Conservation (phyloP, 495 filamentous ascomycete species). For the Trichodelitschia bisporula region DNA sequence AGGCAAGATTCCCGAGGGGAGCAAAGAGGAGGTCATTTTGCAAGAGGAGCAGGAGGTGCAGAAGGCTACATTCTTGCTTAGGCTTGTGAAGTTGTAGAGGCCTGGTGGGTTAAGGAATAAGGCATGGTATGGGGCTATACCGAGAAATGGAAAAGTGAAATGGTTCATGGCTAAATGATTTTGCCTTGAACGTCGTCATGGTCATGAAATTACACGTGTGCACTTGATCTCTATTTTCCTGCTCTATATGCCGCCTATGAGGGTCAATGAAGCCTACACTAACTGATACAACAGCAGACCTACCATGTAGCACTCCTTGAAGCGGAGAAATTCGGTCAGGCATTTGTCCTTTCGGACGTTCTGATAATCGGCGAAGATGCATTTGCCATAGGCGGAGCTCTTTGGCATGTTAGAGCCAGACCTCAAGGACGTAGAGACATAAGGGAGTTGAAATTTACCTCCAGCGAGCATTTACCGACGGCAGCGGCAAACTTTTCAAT, state of each 20-base stretch:
- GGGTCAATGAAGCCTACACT: neutral
- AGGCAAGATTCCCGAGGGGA: conserved; percentile 30
- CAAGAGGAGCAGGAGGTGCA: conserved; percentile 82
- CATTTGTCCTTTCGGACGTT: conserved; percentile 84
- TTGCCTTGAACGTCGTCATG: no score
- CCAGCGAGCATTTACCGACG: conserved; percentile 54
- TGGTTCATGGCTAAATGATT: no score
- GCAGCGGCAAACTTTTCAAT: conserved; percentile 77
- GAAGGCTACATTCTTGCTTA: conserved; percentile 63
- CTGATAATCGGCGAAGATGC: conserved; percentile 75
- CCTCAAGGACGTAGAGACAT: neutral
- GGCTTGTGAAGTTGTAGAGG: conserved; percentile 48
- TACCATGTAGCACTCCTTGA: conserved; percentile 83
- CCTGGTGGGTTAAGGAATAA: conserved; percentile 1
- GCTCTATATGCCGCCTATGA: no score
- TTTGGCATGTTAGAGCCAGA: conserved; percentile 13
- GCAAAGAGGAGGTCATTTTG: conserved; percentile 36
- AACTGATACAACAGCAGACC: conserved; percentile 9
- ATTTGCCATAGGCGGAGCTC: conserved; percentile 77
- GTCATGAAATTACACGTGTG: no score
- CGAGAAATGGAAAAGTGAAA: neutral
- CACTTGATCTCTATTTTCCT: no score
- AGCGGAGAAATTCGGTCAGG: conserved; percentile 51
- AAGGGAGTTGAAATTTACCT: conserved; percentile 28
- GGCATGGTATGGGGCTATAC: neutral